Evolutionary conservation across 2,329 filamentous ascomycete genomes (phyloP).

Genomic region (Pyricularia sp.): DNA sequence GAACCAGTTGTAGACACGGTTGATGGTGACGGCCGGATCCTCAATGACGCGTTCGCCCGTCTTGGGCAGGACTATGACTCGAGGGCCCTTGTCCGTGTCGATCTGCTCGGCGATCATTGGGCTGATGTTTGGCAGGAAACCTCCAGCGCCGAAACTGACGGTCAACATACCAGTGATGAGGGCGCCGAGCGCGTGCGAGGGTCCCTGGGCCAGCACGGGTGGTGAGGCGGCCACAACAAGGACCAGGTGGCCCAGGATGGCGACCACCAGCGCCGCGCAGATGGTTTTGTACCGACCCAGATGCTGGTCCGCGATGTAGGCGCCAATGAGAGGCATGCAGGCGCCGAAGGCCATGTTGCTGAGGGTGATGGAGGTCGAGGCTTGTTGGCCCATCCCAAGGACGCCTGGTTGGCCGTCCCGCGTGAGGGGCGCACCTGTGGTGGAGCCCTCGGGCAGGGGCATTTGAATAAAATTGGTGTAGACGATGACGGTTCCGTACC

Average conservation of each 20-base stretch:
- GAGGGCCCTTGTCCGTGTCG: conserved; percentile 33
- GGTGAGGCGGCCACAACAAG: conserved; percentile 59
- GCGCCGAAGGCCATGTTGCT: conserved; percentile 46
- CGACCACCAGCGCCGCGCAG: conserved; percentile 47
- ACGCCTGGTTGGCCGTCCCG: conserved; percentile 36
- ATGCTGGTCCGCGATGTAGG: conserved; percentile 39
- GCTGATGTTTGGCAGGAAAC: conserved; percentile 67
- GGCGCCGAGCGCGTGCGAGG: conserved; percentile 47
- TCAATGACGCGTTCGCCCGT: conserved; percentile 55
- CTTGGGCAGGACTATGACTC: conserved; percentile 39
- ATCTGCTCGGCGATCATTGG: conserved; percentile 60
- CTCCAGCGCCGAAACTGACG: conserved; percentile 56
- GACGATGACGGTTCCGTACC: conserved; percentile 58
- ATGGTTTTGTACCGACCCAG: conserved; percentile 63
- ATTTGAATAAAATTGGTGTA: conserved; percentile 56
- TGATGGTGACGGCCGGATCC: conserved; percentile 52
- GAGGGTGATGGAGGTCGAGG: conserved; percentile 17
- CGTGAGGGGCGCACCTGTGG: conserved; percentile 36
- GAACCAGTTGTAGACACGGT: conserved; percentile 59
- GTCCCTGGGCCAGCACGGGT: conserved; percentile 42
- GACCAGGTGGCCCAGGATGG: conserved; percentile 57
- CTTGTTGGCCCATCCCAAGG: conserved; percentile 37
- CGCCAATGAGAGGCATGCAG: conserved; percentile 23
- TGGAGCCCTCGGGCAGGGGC: conserved; percentile 42
- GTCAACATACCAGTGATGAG: conserved; percentile 51